Conservation (phyloP, 139 green algal genomes). For the Picochlorum sp. region DNA sequence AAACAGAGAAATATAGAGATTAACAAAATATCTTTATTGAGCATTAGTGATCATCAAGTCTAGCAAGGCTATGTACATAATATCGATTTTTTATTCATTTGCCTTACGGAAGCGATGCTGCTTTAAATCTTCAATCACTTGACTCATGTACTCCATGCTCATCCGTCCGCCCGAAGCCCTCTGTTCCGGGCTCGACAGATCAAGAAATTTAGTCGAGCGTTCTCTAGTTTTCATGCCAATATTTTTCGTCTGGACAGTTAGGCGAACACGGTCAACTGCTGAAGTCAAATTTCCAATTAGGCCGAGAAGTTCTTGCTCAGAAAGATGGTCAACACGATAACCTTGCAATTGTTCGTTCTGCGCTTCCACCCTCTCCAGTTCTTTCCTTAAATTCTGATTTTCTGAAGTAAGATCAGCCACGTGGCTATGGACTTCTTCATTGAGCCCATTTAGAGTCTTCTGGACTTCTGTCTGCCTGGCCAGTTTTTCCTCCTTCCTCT, state of each 20-base stretch:
- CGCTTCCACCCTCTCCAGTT: slow-evolving; percentile 29
- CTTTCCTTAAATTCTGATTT: slow-evolving; percentile 19
- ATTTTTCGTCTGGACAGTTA: slow-evolving; percentile 34
- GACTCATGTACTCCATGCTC: slow-evolving; percentile 22
- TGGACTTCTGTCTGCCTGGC: slow-evolving; percentile 10
- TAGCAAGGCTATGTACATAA: too few relatives aligned
- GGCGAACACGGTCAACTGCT: slow-evolving; percentile 36
- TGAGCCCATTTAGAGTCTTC: slow-evolving; percentile 12
- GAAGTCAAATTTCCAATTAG: slow-evolving; percentile 28
- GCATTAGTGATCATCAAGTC: too few relatives aligned
- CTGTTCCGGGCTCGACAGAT: neutral
- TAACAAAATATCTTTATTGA: too few relatives aligned
- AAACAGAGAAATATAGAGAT: too few relatives aligned
- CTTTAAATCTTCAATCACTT: slow-evolving; percentile 13
- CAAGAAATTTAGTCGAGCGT: neutral
- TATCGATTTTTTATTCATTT: too few relatives aligned
- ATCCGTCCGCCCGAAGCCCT: slow-evolving; percentile 6
- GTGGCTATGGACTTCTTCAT: slow-evolving; percentile 14
- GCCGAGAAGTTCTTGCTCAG: slow-evolving; percentile 23
- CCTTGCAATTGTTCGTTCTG: slow-evolving; percentile 39
- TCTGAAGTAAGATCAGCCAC: slow-evolving; percentile 21
- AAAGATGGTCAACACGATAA: slow-evolving; percentile 33
- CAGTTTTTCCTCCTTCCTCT: slow-evolving; percentile 36
- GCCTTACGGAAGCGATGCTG: too few relatives aligned
- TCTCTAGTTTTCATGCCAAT: too few relatives aligned